Conservation (phyloP, 2,329 filamentous ascomycete species). For the Phaeosphaeriaceae sp. region DNA sequence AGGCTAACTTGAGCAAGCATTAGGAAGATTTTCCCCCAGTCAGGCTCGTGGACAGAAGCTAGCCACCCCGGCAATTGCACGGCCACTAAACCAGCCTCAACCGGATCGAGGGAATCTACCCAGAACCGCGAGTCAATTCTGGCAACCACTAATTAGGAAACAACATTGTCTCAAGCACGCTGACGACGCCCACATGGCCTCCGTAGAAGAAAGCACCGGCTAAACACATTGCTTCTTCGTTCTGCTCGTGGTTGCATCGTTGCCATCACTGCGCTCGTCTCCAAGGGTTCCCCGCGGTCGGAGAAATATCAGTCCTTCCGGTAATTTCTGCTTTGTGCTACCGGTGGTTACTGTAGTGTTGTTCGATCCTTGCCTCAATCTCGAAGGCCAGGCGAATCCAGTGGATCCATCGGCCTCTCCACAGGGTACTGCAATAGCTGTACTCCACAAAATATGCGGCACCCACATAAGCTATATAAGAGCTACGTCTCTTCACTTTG, state of each 20-base stretch:
- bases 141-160: neutral
- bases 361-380: conserved; percentile 1
- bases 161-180: neutral
- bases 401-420: neutral
- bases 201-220: neutral
- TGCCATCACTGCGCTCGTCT: neutral
- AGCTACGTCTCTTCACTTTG: neutral
- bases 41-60: neutral
- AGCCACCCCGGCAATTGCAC: neutral
- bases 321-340: conserved; percentile 1
- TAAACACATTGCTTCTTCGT: neutral
- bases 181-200: neutral
- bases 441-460: neutral
- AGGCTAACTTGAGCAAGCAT: neutral
- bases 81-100: neutral
- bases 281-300: conserved; percentile 7
- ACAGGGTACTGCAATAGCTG: neutral
- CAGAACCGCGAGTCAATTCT: neutral
- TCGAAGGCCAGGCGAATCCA: neutral
- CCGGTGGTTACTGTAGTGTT: conserved; percentile 5
- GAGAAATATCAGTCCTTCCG: conserved; percentile 5
- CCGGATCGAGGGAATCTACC: neutral
- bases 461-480: neutral
- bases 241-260: neutral
- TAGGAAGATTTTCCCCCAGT: neutral